Evolutionary conservation across 2,329 filamentous ascomycete species (phyloP).

Genomic region (Pyrenochaeta sp.): DNA sequence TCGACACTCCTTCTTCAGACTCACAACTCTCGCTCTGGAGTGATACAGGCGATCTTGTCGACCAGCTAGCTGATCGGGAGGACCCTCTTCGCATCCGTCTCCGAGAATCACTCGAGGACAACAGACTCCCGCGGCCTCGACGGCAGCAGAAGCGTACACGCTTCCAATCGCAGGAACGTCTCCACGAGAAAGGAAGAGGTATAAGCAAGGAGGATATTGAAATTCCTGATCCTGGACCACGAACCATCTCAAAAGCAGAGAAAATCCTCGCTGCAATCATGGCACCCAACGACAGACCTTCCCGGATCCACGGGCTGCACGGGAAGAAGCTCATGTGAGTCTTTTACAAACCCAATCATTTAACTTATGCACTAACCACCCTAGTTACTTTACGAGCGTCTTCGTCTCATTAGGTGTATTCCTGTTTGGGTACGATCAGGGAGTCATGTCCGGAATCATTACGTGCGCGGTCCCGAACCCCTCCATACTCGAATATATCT

Average conservation of each 20-base stretch:
- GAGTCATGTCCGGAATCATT: constrained; percentile 82
- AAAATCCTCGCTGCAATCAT: constrained; percentile 83
- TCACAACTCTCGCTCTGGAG: constrained; percentile 86
- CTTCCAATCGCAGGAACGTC: constrained; percentile 64
- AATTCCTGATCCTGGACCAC: constrained; percentile 74
- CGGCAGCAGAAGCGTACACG: constrained; percentile 71
- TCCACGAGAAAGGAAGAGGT: constrained; percentile 54
- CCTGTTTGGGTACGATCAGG: constrained; percentile 88
- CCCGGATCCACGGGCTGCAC: constrained; percentile 88
- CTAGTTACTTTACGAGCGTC: constrained; percentile 92
- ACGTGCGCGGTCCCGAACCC: constrained; percentile 62
- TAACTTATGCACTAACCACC: constrained; percentile 12
- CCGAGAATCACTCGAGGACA: constrained; percentile 70
- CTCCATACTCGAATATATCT: constrained; percentile 33
- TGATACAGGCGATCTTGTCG: constrained; percentile 92
- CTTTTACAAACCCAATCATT: neutral
- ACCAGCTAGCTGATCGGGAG: constrained; percentile 84
- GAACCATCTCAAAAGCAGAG: constrained; percentile 71
- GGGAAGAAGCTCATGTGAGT: constrained; percentile 91
- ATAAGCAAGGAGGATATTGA: constrained; percentile 77
- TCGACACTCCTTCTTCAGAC: constrained; percentile 63
- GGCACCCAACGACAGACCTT: constrained; percentile 74
- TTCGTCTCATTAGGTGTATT: constrained; percentile 89
- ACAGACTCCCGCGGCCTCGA: constrained; percentile 58
- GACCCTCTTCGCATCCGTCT: constrained; percentile 80